Base-by-base conservation (phyloP, 345 rosid genomes). In the Ricinus communis region DNA sequence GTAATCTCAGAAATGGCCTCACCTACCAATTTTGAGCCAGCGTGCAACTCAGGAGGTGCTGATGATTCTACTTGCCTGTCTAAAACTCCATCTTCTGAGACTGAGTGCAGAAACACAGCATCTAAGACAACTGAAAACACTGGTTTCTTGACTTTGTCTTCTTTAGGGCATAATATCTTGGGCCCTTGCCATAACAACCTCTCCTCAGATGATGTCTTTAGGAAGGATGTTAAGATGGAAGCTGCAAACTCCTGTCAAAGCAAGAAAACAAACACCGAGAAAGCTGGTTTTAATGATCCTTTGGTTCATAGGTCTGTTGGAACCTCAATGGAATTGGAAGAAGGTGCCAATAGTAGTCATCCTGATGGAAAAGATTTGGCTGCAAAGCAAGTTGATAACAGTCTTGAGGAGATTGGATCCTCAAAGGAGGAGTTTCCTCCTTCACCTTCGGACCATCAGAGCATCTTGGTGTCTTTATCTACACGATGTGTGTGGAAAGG, bases 401-500 rank as follows among this genome's bases (percentile, higher is more conserved):
- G 66, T 70, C 77, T 65, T 52, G 86, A 85, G 78, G 70, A 57
- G 55, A 68, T 79, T 62, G 87, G 74, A 78, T 66, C 83, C 51
- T 71, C 73, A 11, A 87, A 91, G 80, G 95, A 86, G 65, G 97
- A 91, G 69, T 91, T 94, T 83, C 96, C 91, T 76, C 93, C 91
- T 7, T 86, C 98, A 66, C 97, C 93, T 70, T 88, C 95, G 36
- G 96, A 94, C 74, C 93, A 90, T 77, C 97, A 90, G 69, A 91
- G 97, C 85, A 94, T 94, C 85, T 83, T 94, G 84, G 98, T 91
- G 70, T 94, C 92, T 47, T 85, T 91, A 76, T 91, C 97, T 28
- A 86, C 97, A 30, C 81, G 98, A 57, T 90, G 96, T 24, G 96
- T 94, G 80, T 91, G 96, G 98, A 94, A 94, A 79, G 97, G 97